Percentiles rank a stretch among this genome's conserved stretches.
Evolutionary conservation across 106 monocot genomes (phyloP).

Genomic region (Gastrodia elata): DNA sequence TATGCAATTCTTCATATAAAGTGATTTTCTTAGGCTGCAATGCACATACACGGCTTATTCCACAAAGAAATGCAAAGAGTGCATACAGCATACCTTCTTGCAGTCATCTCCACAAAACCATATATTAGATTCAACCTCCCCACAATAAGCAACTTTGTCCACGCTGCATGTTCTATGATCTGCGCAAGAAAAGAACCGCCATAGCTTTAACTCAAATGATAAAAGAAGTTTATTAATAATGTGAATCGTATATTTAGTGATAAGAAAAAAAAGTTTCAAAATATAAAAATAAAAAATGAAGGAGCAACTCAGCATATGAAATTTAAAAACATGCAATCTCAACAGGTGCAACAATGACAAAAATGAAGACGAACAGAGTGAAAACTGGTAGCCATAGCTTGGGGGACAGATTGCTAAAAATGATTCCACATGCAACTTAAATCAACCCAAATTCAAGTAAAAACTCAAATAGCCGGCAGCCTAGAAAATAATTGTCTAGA

Average conservation of each 20-base stretch:
- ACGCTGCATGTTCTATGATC: conserved; percentile 58
- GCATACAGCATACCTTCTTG: conserved; percentile 39
- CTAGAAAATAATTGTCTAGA: background rate
- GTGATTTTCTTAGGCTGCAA: no score
- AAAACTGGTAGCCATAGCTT: background rate
- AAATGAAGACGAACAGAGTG: background rate
- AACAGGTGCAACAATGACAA: background rate
- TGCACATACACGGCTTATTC: no score
- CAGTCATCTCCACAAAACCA: conserved; percentile 85
- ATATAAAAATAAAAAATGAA: background rate
- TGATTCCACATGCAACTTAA: background rate
- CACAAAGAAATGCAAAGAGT: background rate
- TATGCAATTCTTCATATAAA: background rate
- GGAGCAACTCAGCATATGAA: background rate
- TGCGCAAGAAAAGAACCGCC: conserved; percentile 15
- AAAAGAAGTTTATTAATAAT: background rate
- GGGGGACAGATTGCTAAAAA: background rate
- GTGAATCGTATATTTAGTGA: background rate
- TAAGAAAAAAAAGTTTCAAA: background rate
- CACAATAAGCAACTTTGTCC: conserved; percentile 17
- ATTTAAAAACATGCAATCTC: background rate
- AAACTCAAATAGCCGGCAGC: background rate
- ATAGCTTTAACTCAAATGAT: background rate
- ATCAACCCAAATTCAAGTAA: background rate
- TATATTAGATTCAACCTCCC: conserved; percentile 18